Evolutionary conservation across 83 land plant species (phyloP).

Genomic region (Picea abies): DNA sequence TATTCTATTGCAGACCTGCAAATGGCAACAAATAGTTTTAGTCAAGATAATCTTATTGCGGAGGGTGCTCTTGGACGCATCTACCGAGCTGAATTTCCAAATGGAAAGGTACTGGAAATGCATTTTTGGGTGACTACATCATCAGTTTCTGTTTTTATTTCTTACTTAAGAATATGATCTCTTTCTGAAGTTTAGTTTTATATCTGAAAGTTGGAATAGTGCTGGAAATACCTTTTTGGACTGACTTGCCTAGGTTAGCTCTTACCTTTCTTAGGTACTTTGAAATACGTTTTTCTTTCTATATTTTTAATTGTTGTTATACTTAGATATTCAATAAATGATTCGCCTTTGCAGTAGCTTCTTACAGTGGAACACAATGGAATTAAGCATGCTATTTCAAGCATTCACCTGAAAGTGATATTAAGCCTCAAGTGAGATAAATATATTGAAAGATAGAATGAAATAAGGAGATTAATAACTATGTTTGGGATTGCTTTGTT

Average conservation of each 20-base stretch:
- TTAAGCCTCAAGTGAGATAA: background rate
- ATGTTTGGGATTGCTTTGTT: background rate
- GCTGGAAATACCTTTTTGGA: too few species aligned
- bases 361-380: background rate
- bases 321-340: background rate
- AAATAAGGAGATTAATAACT: background rate
- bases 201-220: too few species aligned
- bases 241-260: background rate
- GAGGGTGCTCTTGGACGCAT: conserved; percentile 89
- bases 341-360: background rate
- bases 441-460: background rate
- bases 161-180: background rate
- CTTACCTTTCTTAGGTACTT: background rate
- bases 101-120: conserved; percentile 64
- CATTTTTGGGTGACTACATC: background rate
- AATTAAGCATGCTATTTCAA: background rate
- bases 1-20: conserved; percentile 83
- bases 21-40: conserved; percentile 77
- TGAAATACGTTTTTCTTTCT: background rate
- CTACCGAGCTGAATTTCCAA: conserved; percentile 73
- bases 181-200: background rate
- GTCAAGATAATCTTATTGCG: conserved; percentile 75
- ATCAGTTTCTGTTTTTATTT: background rate
- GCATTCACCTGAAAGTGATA: background rate
- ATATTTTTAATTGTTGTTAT: background rate